Conservation (phyloP, 345 rosid genomes). For the Garcia nutans region DNA sequence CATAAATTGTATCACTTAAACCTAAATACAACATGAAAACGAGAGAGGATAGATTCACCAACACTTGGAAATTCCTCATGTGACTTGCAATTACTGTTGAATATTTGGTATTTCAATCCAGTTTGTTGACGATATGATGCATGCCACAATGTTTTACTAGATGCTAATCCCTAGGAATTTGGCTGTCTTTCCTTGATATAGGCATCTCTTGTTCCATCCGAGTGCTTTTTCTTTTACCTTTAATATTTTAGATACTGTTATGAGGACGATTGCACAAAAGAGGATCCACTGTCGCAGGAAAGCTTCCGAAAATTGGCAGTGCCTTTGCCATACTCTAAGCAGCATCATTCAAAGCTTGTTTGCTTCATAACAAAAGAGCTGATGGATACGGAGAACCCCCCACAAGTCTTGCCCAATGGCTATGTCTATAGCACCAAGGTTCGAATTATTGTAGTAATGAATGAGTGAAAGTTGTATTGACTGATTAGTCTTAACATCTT, state of each 20-base stretch:
- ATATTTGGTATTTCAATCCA: neutral
- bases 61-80: neutral
- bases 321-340: conserved; percentile 90
- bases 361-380: conserved; percentile 91
- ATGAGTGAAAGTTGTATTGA: neutral
- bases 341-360: conserved; percentile 94
- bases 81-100: neutral
- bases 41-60: neutral
- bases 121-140: neutral
- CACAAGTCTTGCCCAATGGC: conserved; percentile 95
- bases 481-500: neutral
- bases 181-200: neutral
- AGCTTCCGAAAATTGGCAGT: conserved; percentile 78
- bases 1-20: neutral
- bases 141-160: neutral
- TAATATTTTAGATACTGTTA: conserved; percentile 63
- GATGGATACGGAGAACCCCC: conserved; percentile 99
- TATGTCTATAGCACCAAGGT: conserved; percentile 96
- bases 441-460: conserved; percentile 14
- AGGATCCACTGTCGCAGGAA: conserved; percentile 94
- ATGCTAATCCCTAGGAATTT: neutral
- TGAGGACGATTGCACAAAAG: conserved; percentile 86
- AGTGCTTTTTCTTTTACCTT: conserved; percentile 31
- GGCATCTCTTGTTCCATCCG: neutral
- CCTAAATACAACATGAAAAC: neutral